Evolutionary conservation across 768 basidiomycete species (phyloP), one percentile per base, ranked within the genome.

Genomic region (Termitomyces eurrhizus): DNA sequence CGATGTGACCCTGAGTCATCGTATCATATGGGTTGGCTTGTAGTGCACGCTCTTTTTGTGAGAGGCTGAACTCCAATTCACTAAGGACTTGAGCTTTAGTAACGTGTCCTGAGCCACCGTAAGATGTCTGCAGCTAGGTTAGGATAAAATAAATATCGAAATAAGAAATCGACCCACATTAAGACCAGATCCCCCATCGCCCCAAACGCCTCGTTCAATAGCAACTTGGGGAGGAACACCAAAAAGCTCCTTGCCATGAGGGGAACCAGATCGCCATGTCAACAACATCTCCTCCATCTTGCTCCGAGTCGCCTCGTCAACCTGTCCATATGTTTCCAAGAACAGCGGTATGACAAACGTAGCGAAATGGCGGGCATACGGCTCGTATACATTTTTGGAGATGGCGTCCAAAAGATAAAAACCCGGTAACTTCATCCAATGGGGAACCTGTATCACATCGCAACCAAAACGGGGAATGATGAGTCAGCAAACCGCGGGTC

Each of bases 251-350:
- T 84, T 84, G 39, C 91, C 85, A 37, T 80, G 82, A 2, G 92
- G 89, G 14, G 90, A 88, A 16, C 93, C 94, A 26, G 86, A 89
- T 44, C 95, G 83, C 97, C 97, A 99, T 7, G 97, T 96, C 33
- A 92, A 74, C 14, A 98, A 83, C 88, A 99, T 94, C 74, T 99
- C 97, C 70, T 96, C 93, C 92, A 99, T 95, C 74, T 98, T 98
- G 71, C 86, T 84, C 62, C 90, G 87, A 29, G 93, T 96, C 45
- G 74, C 75, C 54, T 86, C 85, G 70, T 97, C 95, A 65, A 97
- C 95, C 66, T 86, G 82, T 50, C 84, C 80, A 74, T 98, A 98
- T 33, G 95, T 88, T 64, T 92, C 86, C 65, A 97, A 78, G 76
- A 95, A 98, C 18, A 95, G 76, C 24, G 86, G 82, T 59, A 90